Evolutionary conservation across 148 eudicot genomes (phyloP), one percentile per base, ranked within the genome.

Genomic region (Suaeda aralocaspica): DNA sequence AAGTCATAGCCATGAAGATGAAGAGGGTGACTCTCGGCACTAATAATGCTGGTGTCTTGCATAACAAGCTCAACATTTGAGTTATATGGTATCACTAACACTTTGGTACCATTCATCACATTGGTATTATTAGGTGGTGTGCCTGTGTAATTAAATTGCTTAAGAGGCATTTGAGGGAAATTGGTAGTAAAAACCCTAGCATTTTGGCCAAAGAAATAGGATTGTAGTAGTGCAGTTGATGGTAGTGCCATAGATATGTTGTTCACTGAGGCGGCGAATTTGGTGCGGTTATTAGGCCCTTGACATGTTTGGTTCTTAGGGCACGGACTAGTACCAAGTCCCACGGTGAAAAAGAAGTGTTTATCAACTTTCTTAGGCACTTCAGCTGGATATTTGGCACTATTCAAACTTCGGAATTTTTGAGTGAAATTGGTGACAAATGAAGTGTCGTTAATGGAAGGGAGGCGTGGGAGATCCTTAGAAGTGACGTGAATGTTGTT

Each of bases 21-120:
- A 21, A 86, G 75, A 28, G 93, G 93, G 74, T 88, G 93, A 49
- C 84, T 88, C 56, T 88, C 93, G 4, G 83, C 87, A 16, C 87
- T 86, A 28, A 86, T 66, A 44, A 86, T 84, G 60, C 90, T 88
- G 1, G 93, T 88, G 11, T 73, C 90, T 45, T 88, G 93, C 79
- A 88, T 0, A 7, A 88, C 82, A 48, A 88, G 52, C 76, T 88
- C 93, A 46, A 86, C 88, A 2, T 75, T 79, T 21, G 93, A 72
- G 76, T 88, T 86, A 48, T 65, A 88, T 6, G 82, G 79, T 6
- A 88, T 57, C 73, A 82, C 93, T 71, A 79, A 82, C 46, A 66
- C 72, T 44, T 83, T 79, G 2, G 88, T 86, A 6, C 85, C 87
- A 39, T 79, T 86, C 16, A 64, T 28, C 24, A 81, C 84, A 34